Conservation (phyloP, 2,329 filamentous ascomycete genomes). For the Neospermospora avenae region DNA sequence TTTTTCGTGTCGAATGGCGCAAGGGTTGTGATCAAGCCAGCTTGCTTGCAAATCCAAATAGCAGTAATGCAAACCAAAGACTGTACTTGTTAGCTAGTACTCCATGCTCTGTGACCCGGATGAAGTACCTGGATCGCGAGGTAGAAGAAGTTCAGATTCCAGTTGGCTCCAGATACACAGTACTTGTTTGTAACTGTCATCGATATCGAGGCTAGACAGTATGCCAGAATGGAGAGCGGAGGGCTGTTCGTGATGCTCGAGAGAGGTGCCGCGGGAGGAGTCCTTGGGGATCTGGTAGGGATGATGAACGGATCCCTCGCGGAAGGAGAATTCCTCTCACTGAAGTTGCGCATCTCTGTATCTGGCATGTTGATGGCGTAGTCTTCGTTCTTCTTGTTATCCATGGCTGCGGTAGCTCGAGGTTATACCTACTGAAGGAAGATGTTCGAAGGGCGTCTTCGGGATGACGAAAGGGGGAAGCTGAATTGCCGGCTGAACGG, state of each 20-base stretch:
- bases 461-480: conserved; percentile 4
- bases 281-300: conserved; percentile 30
- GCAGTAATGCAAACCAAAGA: conserved; percentile 83
- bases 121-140: conserved; percentile 82
- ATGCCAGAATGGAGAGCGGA: conserved; percentile 75
- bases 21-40: conserved; percentile 77
- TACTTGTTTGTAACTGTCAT: conserved; percentile 99
- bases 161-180: conserved; percentile 83
- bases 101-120: background rate
- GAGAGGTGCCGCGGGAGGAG: conserved; percentile 20
- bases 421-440: background rate
- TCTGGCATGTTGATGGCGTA: conserved; percentile 65
- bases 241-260: conserved; percentile 67
- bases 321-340: conserved; percentile 36
- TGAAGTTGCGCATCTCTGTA: conserved; percentile 36
- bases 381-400: conserved; percentile 87
- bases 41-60: conserved; percentile 77
- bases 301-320: conserved; percentile 37
- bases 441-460: background rate
- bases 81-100: conserved; percentile 44
- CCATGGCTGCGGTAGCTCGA: conserved; percentile 53
- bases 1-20: conserved; percentile 82
- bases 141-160: conserved; percentile 97
- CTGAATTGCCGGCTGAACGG: background rate
- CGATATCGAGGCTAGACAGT: conserved; percentile 93